Percentiles rank a stretch among this genome's conserved stretches.
phyloP scores from a whole-genome alignment of 768 basidiomycete species.

The Chlorophyllum brunneum region DNA sequence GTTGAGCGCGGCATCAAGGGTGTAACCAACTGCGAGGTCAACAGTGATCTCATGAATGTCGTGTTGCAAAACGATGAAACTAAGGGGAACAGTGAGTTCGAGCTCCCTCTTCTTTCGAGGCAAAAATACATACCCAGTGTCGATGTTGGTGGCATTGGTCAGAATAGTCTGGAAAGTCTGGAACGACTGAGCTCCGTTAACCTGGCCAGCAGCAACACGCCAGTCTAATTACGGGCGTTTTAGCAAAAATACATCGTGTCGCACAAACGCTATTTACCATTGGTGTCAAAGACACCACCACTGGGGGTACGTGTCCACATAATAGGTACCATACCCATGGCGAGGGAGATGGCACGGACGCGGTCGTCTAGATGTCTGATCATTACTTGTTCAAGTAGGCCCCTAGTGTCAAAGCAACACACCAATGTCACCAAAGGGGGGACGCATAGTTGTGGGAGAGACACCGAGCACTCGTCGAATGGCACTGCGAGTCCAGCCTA shows the following conservation, averaged over 20 bases:
- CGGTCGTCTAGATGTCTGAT: slow-evolving; percentile 61
- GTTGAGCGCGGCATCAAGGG: slow-evolving; percentile 68
- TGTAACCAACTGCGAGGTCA: slow-evolving; percentile 86
- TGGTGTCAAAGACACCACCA: slow-evolving; percentile 63
- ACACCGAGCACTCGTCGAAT: slow-evolving; percentile 76
- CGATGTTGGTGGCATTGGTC: slow-evolving; percentile 53
- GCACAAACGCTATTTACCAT: slow-evolving; percentile 40
- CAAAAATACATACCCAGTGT: slow-evolving; percentile 49
- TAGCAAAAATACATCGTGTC: neutral
- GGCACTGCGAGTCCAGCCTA: slow-evolving; percentile 87
- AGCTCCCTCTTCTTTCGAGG: neutral
- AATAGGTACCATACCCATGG: slow-evolving; percentile 90
- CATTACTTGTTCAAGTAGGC: neutral
- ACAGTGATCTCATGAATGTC: slow-evolving; percentile 85
- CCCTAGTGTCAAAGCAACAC: slow-evolving; percentile 3
- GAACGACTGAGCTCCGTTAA: slow-evolving; percentile 39
- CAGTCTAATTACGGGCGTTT: slow-evolving; percentile 53
- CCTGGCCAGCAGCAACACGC: slow-evolving; percentile 77
- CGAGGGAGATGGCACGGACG: slow-evolving; percentile 83
- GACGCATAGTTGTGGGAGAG: slow-evolving; percentile 74
- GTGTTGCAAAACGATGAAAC: slow-evolving; percentile 89
- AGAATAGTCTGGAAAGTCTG: slow-evolving; percentile 74
- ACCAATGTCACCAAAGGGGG: slow-evolving; percentile 83
- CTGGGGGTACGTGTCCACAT: slow-evolving; percentile 76
- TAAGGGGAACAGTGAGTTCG: slow-evolving; percentile 17